Evolutionary conservation across 208 protist species (phyloP).

Genomic region (Acanthamoeba culbertsoni): DNA sequence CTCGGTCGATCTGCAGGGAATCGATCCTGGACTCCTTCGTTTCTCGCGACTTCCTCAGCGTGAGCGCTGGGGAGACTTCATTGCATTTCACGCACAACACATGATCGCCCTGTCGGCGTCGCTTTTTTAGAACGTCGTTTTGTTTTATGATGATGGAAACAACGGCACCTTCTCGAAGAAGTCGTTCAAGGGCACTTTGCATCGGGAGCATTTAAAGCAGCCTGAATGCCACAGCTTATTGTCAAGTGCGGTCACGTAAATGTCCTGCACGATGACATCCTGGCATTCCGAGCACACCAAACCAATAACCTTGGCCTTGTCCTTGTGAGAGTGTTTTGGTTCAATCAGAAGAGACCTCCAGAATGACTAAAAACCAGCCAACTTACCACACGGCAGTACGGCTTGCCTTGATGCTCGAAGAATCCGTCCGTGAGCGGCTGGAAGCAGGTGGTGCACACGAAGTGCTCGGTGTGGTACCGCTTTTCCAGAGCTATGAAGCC

Average conservation of each 20-base stretch:
- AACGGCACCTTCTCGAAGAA: background rate
- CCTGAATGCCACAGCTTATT: background rate
- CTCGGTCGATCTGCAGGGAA: background rate
- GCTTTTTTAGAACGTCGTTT: no score
- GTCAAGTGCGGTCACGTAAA: background rate
- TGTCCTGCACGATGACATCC: background rate
- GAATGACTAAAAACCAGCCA: background rate
- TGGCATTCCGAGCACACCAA: background rate
- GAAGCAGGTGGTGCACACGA: slow-evolving; percentile 23
- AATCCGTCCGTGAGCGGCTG: background rate
- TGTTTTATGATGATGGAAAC: background rate
- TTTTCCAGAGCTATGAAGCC: background rate
- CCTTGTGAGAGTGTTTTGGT: background rate
- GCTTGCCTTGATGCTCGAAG: background rate
- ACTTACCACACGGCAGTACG: background rate
- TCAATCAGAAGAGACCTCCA: background rate
- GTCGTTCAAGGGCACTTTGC: background rate
- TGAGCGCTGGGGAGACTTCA: background rate
- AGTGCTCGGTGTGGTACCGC: slow-evolving; percentile 1
- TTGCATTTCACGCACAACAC: background rate
- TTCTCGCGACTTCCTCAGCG: background rate
- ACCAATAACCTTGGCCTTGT: background rate
- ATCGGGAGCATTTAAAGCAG: slow-evolving; percentile 1
- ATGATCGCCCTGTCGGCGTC: background rate
- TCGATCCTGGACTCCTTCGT: background rate